Evolutionary conservation across 176 grass and related monocot species (phyloP).

Genomic region (Triticum dicoccoides): DNA sequence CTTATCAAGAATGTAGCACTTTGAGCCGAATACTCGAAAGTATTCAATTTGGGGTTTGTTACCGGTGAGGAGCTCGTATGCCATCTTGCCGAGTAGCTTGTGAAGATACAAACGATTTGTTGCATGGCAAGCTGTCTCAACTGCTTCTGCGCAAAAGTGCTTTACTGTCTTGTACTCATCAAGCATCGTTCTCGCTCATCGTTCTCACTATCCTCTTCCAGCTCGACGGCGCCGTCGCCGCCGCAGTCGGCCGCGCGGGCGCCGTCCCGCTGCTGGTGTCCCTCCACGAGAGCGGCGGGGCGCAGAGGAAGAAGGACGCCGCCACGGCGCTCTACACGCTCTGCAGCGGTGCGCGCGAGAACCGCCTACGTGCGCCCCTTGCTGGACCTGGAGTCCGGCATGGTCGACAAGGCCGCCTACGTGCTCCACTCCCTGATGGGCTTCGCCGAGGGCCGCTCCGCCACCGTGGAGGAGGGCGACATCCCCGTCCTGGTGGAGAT

Average conservation of each 20-base stretch:
- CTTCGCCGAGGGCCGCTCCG: slow-evolving; percentile 43
- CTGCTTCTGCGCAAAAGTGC: no score
- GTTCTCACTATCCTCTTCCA: slow-evolving; percentile 25
- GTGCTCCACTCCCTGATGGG: slow-evolving; percentile 63
- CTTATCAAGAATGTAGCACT: no score
- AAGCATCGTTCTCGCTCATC: no score
- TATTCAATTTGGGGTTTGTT: no score
- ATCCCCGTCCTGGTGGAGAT: slow-evolving; percentile 90
- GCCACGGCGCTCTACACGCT: slow-evolving; percentile 75
- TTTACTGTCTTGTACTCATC: no score
- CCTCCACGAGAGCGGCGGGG: slow-evolving; percentile 71
- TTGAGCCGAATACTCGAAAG: no score
- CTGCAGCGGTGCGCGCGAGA: slow-evolving; percentile 65
- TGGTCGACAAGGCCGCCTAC: slow-evolving; percentile 96
- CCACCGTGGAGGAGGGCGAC: slow-evolving; percentile 68
- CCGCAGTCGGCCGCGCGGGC: slow-evolving; percentile 62
- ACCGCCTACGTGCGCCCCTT: slow-evolving; percentile 47
- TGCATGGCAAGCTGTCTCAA: no score
- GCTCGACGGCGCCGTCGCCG: slow-evolving; percentile 49
- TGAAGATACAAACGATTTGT: no score
- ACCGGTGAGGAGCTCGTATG: no score
- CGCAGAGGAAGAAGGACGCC: slow-evolving; percentile 87
- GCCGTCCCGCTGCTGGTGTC: slow-evolving; percentile 68
- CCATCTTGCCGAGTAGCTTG: no score
- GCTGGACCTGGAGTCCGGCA: slow-evolving; percentile 80